Conservation (phyloP, 441 rosid species). For the Cnidoscolus chayamansa region DNA sequence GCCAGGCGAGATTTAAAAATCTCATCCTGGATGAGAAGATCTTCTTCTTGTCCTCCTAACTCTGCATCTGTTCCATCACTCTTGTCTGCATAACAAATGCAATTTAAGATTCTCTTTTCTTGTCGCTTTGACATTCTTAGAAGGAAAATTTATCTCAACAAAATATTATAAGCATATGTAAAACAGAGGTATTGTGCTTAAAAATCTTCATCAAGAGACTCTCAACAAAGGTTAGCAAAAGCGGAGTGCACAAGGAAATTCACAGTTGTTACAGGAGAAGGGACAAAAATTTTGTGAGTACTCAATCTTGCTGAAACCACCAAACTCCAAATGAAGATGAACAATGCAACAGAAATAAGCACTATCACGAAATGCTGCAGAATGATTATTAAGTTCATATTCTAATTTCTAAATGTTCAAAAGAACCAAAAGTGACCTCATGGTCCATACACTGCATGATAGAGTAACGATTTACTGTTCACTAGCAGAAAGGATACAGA, state of each 20-base stretch:
- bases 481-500: no score
- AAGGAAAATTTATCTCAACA: neutral
- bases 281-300: neutral
- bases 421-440: neutral
- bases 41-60: conserved; percentile 79
- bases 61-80: conserved; percentile 73
- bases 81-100: conserved; percentile 59
- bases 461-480: no score
- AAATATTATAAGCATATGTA: neutral
- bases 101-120: conserved; percentile 10
- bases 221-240: neutral
- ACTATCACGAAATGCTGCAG: neutral
- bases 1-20: conserved; percentile 90
- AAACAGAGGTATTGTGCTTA: neutral
- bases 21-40: conserved; percentile 81
- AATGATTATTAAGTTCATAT: neutral
- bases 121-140: neutral
- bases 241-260: neutral
- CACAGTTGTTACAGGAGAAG: no score
- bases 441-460: neutral
- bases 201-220: neutral
- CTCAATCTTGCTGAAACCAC: conserved; percentile 18
- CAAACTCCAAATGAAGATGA: neutral
- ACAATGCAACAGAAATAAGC: neutral
- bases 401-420: conserved; percentile 1